These are phyloP conservation scores for Leptosphaerulina australis DNA, from an alignment of 2,329 filamentous ascomycete genomes.

Conservation along the genomic window DNA sequence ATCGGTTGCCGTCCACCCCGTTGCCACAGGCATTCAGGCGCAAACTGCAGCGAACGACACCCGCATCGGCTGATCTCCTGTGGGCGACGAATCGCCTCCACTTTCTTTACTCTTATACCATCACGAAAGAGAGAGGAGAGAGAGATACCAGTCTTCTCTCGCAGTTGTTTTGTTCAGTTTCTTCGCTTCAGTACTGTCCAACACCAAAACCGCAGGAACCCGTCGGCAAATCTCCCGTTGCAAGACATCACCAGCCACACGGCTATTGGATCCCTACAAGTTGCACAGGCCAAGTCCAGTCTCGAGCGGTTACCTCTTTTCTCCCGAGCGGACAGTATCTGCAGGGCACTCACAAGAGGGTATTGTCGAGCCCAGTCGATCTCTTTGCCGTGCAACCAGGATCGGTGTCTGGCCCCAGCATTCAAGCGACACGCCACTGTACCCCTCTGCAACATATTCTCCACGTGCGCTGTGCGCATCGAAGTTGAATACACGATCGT, in stretches of 20 bases:
- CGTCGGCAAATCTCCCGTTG: slow-evolving; percentile 27
- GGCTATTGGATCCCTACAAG: slow-evolving; percentile 31
- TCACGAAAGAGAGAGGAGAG: slow-evolving; percentile 8
- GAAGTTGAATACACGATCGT: slow-evolving; percentile 24
- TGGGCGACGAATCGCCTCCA: slow-evolving; percentile 8
- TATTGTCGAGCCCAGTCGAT: slow-evolving; percentile 31
- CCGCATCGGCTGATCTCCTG: slow-evolving; percentile 7
- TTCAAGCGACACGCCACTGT: slow-evolving; percentile 30
- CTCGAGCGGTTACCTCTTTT: slow-evolving; percentile 21
- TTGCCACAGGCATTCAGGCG: slow-evolving; percentile 16
- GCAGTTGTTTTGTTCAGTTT: slow-evolving; percentile 3
- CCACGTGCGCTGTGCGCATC: slow-evolving; percentile 36
- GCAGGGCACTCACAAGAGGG: slow-evolving; percentile 19
- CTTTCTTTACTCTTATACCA: slow-evolving; percentile 17
- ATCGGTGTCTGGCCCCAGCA: slow-evolving; percentile 23
- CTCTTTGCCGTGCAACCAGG: slow-evolving; percentile 30
- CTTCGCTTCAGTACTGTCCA: slow-evolving; percentile 24
- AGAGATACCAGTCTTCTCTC: slow-evolving; percentile 11
- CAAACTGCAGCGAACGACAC: slow-evolving; percentile 15
- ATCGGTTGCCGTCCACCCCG: slow-evolving; percentile 19
- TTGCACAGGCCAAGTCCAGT: slow-evolving; percentile 26
- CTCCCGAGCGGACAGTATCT: slow-evolving; percentile 5
- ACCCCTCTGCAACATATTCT: slow-evolving; percentile 32
- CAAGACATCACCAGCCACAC: slow-evolving; percentile 26
- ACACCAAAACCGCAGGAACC: slow-evolving; percentile 23